Conservation (phyloP, 345 rosid species). For the Eucalyptus fibrosa region DNA sequence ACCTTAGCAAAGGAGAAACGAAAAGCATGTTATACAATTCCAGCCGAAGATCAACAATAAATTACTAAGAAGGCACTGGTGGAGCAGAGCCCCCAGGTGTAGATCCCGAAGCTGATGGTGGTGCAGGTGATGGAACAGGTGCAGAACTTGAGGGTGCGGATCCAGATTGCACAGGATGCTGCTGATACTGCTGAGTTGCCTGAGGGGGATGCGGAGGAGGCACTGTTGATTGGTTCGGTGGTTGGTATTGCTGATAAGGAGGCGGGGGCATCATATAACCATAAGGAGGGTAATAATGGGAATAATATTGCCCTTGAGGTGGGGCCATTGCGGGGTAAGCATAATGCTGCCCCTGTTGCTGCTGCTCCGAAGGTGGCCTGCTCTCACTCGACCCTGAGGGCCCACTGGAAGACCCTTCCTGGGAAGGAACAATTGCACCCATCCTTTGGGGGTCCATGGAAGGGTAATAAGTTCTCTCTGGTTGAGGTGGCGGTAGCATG, state of each 20-base stretch:
- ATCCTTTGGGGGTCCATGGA: constrained; percentile 98
- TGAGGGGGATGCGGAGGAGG: constrained; percentile 11
- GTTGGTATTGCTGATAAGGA: constrained; percentile 53
- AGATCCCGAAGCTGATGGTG: constrained; percentile 1
- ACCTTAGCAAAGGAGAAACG: background rate
- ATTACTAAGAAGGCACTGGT: background rate
- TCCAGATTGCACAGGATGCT: constrained; percentile 10
- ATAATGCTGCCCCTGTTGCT: constrained; percentile 36
- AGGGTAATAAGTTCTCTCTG: constrained; percentile 68
- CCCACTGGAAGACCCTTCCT: constrained; percentile 46
- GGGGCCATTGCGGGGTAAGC: constrained; percentile 33
- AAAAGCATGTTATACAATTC: background rate
- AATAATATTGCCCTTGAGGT: constrained; percentile 36
- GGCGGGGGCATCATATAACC: constrained; percentile 50
- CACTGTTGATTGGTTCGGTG: background rate
- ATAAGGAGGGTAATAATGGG: constrained; percentile 44
- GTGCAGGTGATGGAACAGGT: background rate
- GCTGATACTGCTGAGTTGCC: background rate
- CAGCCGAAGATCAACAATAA: background rate
- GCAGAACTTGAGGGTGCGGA: constrained; percentile 9
- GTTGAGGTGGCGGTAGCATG: constrained; percentile 63
- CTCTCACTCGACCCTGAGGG: constrained; percentile 23
- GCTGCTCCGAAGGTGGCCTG: constrained; percentile 31
- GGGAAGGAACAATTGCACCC: constrained; percentile 75
- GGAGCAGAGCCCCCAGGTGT: background rate